A percentile compares a stretch with the other conserved stretches of the same genome.
Conservation (phyloP, 768 basidiomycete species). For the Amylocystis lapponica region DNA sequence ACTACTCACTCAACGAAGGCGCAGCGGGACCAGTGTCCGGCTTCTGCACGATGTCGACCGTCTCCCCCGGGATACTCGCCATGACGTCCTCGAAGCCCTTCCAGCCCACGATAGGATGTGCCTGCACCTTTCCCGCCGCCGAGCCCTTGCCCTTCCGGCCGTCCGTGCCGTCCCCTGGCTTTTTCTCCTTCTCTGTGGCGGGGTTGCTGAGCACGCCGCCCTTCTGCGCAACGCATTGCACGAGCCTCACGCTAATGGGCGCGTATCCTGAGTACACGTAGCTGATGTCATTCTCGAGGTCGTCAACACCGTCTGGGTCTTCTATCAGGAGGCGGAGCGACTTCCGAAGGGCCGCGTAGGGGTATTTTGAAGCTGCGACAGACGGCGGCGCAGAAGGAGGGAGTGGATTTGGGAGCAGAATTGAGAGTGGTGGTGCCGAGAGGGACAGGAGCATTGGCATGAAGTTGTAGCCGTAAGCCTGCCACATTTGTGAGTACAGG, state of each 20-base stretch:
- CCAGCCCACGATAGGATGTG: conserved; percentile 94
- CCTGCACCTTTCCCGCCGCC: conserved; percentile 55
- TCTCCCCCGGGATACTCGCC: conserved; percentile 75
- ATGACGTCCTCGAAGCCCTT: conserved; percentile 94
- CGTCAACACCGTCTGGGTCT: conserved; percentile 71
- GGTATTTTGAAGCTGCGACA: conserved; percentile 49
- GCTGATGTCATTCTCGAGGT: conserved; percentile 89
- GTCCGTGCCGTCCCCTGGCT: conserved; percentile 32
- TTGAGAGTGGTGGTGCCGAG: conserved; percentile 58
- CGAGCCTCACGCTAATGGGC: conserved; percentile 83
- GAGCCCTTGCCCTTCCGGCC: conserved; percentile 32
- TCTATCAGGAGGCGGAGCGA: conserved; percentile 90
- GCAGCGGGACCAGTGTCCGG: conserved; percentile 21
- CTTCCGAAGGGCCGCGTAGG: conserved; percentile 72
- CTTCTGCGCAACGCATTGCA: conserved; percentile 92
- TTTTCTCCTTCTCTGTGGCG: conserved; percentile 49
- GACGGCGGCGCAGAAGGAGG: conserved; percentile 42
- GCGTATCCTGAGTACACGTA: conserved; percentile 98
- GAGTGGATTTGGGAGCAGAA: conserved; percentile 63
- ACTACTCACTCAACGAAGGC: conserved; percentile 29
- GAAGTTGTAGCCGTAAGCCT: conserved; percentile 74
- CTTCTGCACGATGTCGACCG: conserved; percentile 69
- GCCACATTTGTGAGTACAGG: conserved; percentile 27
- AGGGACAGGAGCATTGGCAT: conserved; percentile 64
- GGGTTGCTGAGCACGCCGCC: conserved; percentile 83